phyloP scores from a whole-genome alignment of 129 eudicot genomes.

The Oenanthe sinensis region DNA sequence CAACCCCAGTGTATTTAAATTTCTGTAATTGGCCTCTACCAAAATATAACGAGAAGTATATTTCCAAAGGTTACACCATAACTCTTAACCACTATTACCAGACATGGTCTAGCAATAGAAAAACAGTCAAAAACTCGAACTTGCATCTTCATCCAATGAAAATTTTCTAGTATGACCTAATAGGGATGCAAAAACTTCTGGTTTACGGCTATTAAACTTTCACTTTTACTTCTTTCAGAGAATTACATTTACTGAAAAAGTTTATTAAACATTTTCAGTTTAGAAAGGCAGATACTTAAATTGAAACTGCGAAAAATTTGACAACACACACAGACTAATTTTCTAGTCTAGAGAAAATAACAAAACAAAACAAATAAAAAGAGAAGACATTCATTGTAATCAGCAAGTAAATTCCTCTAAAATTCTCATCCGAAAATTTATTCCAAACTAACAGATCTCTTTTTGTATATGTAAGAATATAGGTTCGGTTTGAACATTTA shows the following conservation, averaged over 20 bases:
- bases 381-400: not conserved
- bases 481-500: constrained; percentile 24
- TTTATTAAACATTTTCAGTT: constrained; percentile 54
- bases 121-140: no score
- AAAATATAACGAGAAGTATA: not conserved
- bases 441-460: not conserved
- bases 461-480: not conserved
- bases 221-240: not conserved
- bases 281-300: constrained; percentile 39
- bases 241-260: constrained; percentile 45
- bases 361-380: not conserved
- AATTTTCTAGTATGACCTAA: not conserved
- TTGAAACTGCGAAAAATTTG: not conserved
- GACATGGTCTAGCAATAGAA: not conserved
- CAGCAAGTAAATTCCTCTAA: not conserved
- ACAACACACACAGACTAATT: not conserved
- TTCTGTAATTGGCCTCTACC: not conserved
- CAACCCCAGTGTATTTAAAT: not conserved
- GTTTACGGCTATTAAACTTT: not conserved
- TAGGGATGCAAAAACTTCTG: not conserved
- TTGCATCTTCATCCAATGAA: not conserved
- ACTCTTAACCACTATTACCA: not conserved
- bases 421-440: not conserved
- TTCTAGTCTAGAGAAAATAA: not conserved
- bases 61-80: not conserved